Base-by-base conservation (phyloP, 441 rosid genomes). In the Erodium moschatum region DNA sequence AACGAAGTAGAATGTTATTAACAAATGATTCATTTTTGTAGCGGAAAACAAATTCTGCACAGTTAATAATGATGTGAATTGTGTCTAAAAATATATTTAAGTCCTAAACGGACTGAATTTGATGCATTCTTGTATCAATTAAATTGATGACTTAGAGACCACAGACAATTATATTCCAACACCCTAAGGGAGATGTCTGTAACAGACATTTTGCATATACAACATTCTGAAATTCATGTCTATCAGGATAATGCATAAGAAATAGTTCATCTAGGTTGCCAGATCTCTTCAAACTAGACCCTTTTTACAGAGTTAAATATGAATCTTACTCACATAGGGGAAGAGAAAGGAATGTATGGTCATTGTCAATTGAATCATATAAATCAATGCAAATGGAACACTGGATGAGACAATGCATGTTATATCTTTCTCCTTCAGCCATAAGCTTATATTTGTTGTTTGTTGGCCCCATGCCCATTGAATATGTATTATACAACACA, bases 351-450 rank as follows among this genome's bases (percentile, higher is more conserved):
- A 29, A 4, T 29, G 31, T 29, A 29, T 29, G 31, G 31, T 29
- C 31, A 29, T 4, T 29, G 31, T 29, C 31, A n/a, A n/a, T n/a
- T n/a, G n/a, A n/a, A n/a, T n/a, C 58, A 50, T 50, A 50, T 50
- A n/a, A 50, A 50, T 50, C 58, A 50, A 50, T 15, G 20, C 61
- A 54, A 54, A 54, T 54, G 61, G 20, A 54, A 54, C 61, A 54
- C 61, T 15, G 61, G 1, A 18, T 54, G 61, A 54, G 61, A 54
- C 61, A 54, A 54, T 54, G 61, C 61, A 52, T 52, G 19, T n/a
- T 42, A 42, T 42, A 42, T 10, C 48, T 42, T 42, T 42, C 48
- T 42, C 48, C 48, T 42, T 8, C 48, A 42, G 13, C 48, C 48
- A 42, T 42, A 42, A 9, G 48, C 13, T 8, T 42, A 42, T 42